Percentiles rank a stretch among this genome's conserved stretches.
phyloP scores from a whole-genome alignment of 2,329 filamentous ascomycete species.

The Fusarium subglutinans region DNA sequence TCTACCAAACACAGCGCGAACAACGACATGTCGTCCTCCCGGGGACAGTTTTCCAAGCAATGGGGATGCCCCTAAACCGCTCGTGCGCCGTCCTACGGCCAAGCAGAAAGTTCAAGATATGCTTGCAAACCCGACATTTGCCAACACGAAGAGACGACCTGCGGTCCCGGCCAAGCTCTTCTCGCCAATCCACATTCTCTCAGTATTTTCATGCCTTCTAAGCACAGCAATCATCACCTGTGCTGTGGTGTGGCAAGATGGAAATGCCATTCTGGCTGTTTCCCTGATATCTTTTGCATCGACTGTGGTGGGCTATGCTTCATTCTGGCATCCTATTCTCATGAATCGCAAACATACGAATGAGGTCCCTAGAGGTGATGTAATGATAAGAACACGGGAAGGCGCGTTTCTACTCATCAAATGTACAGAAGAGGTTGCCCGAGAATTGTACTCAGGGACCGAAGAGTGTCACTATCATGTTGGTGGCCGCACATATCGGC shows the following conservation, averaged over 20 bases:
- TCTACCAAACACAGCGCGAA: constrained; percentile 4
- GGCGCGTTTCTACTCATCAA: constrained; percentile 67
- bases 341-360: constrained; percentile 60
- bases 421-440: constrained; percentile 67
- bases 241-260: constrained; percentile 52
- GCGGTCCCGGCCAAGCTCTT: constrained; percentile 59
- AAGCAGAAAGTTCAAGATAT: constrained; percentile 55
- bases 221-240: constrained; percentile 58
- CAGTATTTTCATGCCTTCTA: constrained; percentile 59
- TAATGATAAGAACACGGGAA: constrained; percentile 69
- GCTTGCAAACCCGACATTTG: constrained; percentile 54
- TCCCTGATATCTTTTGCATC: constrained; percentile 62
- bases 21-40: constrained; percentile 9
- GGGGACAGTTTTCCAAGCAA: not conserved
- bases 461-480: constrained; percentile 68
- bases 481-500: constrained; percentile 55
- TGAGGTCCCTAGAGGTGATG: constrained; percentile 63
- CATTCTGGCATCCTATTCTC: constrained; percentile 65
- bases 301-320: constrained; percentile 64
- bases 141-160: constrained; percentile 50
- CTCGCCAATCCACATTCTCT: constrained; percentile 64
- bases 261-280: constrained; percentile 54
- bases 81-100: constrained; percentile 47
- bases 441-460: constrained; percentile 70
- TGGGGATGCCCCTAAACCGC: constrained; percentile 15